Conservation (phyloP, 139 green algal species). For the Tetradesmus obliquus region DNA sequence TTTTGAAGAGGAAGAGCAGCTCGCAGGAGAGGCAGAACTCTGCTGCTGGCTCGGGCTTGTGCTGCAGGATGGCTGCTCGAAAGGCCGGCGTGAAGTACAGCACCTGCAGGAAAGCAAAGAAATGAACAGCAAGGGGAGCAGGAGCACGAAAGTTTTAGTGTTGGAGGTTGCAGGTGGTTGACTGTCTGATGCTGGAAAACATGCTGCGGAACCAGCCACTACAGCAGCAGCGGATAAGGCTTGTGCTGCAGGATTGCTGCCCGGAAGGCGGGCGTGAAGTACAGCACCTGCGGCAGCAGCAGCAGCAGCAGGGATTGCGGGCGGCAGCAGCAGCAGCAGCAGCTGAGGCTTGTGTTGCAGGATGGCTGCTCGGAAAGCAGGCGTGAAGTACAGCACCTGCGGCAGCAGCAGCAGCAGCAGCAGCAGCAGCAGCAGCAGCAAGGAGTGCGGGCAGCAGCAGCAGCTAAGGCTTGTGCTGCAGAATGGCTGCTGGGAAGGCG, state of each 20-base stretch:
- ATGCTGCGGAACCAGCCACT: neutral
- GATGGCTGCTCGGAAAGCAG: constrained; percentile 67
- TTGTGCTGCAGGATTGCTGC: constrained; percentile 65
- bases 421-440: neutral
- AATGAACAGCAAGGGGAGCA: neutral
- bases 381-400: constrained; percentile 92
- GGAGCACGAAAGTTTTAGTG: neutral
- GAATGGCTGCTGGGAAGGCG: constrained; percentile 66
- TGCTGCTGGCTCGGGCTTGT: constrained; percentile 73
- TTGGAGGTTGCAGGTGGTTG: neutral
- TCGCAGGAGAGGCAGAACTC: constrained; percentile 95
- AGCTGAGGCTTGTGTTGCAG: constrained; percentile 76
- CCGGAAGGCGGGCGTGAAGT: constrained; percentile 83
- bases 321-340: neutral
- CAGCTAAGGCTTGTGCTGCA: constrained; percentile 62
- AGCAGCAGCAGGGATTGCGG: neutral
- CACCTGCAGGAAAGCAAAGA: constrained; percentile 63
- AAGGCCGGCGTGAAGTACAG: constrained; percentile 90
- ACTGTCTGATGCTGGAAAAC: neutral
- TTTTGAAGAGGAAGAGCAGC: constrained; percentile 90
- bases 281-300: constrained; percentile 77
- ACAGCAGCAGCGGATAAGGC: constrained; percentile 38
- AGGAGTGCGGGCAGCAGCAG: too few species aligned
- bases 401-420: neutral
- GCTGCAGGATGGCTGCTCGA: constrained; percentile 64